Percentiles rank a stretch among this genome's conserved stretches.
Conservation (phyloP, 768 basidiomycete genomes). For the Rhodotorula diobovata region DNA sequence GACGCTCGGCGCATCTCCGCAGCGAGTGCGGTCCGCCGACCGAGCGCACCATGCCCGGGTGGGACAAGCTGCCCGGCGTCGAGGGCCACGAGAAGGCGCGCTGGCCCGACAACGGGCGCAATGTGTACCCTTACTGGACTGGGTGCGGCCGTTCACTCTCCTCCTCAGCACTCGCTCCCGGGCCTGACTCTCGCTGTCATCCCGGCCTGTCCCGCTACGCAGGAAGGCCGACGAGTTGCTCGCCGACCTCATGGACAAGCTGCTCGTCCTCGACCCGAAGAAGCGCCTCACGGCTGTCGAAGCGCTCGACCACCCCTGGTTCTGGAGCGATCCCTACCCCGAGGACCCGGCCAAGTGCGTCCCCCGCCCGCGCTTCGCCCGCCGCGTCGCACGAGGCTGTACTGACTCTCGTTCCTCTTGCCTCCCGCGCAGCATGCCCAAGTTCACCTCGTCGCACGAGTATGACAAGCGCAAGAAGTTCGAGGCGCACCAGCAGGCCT, state of each 20-base stretch:
- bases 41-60: slow-evolving; percentile 48
- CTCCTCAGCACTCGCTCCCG: not conserved
- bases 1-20: not conserved
- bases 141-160: not conserved
- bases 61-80: slow-evolving; percentile 46
- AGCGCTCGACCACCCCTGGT: slow-evolving; percentile 88
- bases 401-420: not conserved
- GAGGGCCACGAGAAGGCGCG: slow-evolving; percentile 42
- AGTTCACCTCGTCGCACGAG: slow-evolving; percentile 41
- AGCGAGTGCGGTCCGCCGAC: slow-evolving; percentile 61
- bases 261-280: slow-evolving; percentile 76
- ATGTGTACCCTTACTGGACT: not conserved
- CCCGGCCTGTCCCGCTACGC: not conserved
- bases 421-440: slow-evolving; percentile 26
- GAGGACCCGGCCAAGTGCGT: slow-evolving; percentile 17
- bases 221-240: slow-evolving; percentile 9
- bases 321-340: slow-evolving; percentile 72
- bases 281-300: slow-evolving; percentile 76
- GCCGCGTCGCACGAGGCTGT: not conserved
- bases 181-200: not conserved
- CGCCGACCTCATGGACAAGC: slow-evolving; percentile 72
- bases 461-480: slow-evolving; percentile 26
- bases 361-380: too few relatives aligned
- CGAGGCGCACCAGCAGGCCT: slow-evolving; percentile 18
- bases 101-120: not conserved